Evolutionary conservation across 2,329 filamentous ascomycete genomes (phyloP), one percentile per base, ranked within the genome.

Genomic region (Pseudogymnoascus sp.): DNA sequence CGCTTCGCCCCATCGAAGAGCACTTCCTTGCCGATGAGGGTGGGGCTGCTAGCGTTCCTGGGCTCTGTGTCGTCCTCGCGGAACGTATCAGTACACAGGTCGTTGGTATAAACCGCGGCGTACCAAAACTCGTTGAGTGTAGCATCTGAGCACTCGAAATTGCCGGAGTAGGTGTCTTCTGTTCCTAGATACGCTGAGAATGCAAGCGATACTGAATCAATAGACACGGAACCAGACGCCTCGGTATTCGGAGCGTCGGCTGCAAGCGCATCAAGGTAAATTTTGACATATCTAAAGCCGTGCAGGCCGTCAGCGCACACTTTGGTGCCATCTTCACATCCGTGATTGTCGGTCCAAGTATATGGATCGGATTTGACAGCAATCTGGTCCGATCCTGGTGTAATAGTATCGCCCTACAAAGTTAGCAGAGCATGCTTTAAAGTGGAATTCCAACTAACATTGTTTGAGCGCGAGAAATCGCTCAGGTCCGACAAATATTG

Each of bases 291-390:
- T 37, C 80, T 75, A 65, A 82, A 82, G 4, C 79, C 80, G 60
- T 82, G 80, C 4, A 82, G 69, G 2, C 80, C 80, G 61, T 82
- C 80, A 0, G 77, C 71, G 65, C 80, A 82, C 11, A 82, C 78
- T 61, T 79, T 68, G 5, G 62, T 70, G 16, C 68, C 73, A 47
- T 74, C 68, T 39, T 76, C 68, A 62, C 79, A 82, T 9, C 78
- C 78, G 59, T 76, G 72, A 36, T 71, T 68, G 61, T 79, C 70
- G 8, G 70, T 74, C 79, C 79, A 82, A 1, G 72, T 76, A 61
- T 77, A 80, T 3, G 72, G 67, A 3, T 72, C 60, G 2, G 71
- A 67, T 37, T 70, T 66, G 14, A 82, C 80, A 2, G 78, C 78
- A 63, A 81, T 73, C 74, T 80, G 79, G 64, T 82, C 79, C 4